Base-by-base conservation (phyloP, 257 asterid species). In the Gentiana straminea region DNA sequence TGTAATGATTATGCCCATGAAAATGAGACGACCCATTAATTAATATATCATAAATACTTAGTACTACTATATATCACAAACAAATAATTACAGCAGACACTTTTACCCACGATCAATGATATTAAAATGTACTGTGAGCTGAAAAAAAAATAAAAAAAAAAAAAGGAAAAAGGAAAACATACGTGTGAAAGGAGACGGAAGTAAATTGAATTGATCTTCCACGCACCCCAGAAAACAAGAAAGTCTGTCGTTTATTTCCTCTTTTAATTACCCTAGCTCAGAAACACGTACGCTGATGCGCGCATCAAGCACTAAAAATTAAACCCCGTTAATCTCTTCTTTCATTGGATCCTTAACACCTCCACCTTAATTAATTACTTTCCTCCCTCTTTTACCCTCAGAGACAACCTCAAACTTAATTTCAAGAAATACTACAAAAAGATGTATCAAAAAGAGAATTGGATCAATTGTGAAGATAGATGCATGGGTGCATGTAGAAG, bases 271-370 rank as follows among this genome's bases (percentile, higher is more conserved):
- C 73, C 24, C 24, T 24, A 24, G 24, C 24, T 24, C 24, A 24
- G 24, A 24, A 24, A 24, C 24, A 24, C 24, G 24, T 24, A 24
- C 24, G 24, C 24, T 24, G 24, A 24, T 24, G 24, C 24, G 24
- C 72, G 94, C 86, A 82, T 75, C 76, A 78, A 86, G 83, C 86
- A 86, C 81, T 24, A 24, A 62, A 83, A 75, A 73, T 74, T 45
- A 77, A 81, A 78, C 80, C 79, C 84, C 77, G 74, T 83, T 87
- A 74, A 67, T 77, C 67, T 1, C 71, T 54, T 68, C 13, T 58
- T 10, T 24, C 6, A 9, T 8, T 24, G 24, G 24, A 24, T 24
- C 24, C 24, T 24, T 24, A 24, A 24, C 24, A 24, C 24, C 24
- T 24, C 24, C 24, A 24, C 24, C 24, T 24, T 24, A 24, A 24